These are phyloP conservation scores for Chondrus crispus DNA, from an alignment of 23 red algal genomes.

Conservation along the genomic window DNA sequence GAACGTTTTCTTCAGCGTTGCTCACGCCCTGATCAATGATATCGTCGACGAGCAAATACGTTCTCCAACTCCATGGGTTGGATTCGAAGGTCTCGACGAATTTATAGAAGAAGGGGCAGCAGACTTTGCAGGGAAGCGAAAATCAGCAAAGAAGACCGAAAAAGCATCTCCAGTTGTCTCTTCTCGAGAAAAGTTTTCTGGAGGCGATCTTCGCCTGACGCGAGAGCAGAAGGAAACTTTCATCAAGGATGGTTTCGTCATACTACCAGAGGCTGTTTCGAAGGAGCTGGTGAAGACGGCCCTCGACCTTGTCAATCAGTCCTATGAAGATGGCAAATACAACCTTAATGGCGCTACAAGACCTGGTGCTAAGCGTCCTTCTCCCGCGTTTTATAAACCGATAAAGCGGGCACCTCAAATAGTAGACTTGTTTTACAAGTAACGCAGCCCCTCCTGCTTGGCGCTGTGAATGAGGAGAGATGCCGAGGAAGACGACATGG, in stretches of 20 bases:
- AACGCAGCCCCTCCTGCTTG: too few relatives aligned
- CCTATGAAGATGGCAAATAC: slow-evolving; percentile 16
- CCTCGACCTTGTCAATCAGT: background rate
- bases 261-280: slow-evolving; percentile 14
- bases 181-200: background rate
- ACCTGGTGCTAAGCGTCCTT: background rate
- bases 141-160: background rate
- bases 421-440: background rate
- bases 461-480: too few relatives aligned
- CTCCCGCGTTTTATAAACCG: background rate
- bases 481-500: slow-evolving; percentile 24
- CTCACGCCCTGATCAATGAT: background rate
- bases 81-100: background rate
- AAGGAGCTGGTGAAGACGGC: slow-evolving; percentile 2
- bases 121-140: background rate
- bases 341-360: background rate
- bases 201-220: background rate
- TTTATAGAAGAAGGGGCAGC: background rate
- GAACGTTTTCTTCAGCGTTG: slow-evolving; percentile 28
- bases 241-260: slow-evolving; percentile 33
- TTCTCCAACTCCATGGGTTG: background rate
- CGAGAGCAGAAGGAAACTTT: slow-evolving; percentile 24
- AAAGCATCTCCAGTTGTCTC: background rate
- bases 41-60: background rate
- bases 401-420: background rate